Conservation (phyloP, 2,329 filamentous ascomycete genomes). For the Fusarium sterilihyphosum region DNA sequence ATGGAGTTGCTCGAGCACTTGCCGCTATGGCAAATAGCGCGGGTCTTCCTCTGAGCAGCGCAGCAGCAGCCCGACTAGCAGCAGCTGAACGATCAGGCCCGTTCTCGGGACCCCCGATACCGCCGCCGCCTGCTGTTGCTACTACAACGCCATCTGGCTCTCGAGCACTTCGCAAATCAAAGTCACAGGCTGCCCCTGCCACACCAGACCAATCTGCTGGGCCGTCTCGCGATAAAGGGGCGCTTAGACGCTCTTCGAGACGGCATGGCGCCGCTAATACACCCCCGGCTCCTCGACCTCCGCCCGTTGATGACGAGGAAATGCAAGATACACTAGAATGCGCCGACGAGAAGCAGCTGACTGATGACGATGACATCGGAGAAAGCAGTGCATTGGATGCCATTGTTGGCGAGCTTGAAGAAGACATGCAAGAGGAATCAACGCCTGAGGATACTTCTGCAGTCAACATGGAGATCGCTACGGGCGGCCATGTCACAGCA, state of each 20-base stretch:
- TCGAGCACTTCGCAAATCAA: constrained; percentile 56
- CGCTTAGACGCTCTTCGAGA: constrained; percentile 70
- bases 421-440: constrained; percentile 79
- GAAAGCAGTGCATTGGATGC: constrained; percentile 78
- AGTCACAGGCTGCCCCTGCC: constrained; percentile 58
- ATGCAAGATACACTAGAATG: constrained; percentile 83
- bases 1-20: constrained; percentile 73
- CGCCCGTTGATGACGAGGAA: constrained; percentile 68
- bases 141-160: constrained; percentile 55
- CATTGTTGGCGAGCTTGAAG: constrained; percentile 90
- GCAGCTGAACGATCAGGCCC: constrained; percentile 53
- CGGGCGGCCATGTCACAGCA: constrained; percentile 87
- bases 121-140: constrained; percentile 48
- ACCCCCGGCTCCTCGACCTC: constrained; percentile 60
- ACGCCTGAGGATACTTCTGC: constrained; percentile 77
- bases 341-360: constrained; percentile 88
- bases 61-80: constrained; percentile 56
- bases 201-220: constrained; percentile 58
- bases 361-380: constrained; percentile 74
- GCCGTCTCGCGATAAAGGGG: constrained; percentile 66
- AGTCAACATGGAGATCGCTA: constrained; percentile 89
- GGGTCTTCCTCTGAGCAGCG: constrained; percentile 63
- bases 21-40: constrained; percentile 81
- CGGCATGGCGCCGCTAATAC: constrained; percentile 66
- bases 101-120: constrained; percentile 51